Base-by-base conservation (phyloP, 345 rosid species). In the Firmiana major region DNA sequence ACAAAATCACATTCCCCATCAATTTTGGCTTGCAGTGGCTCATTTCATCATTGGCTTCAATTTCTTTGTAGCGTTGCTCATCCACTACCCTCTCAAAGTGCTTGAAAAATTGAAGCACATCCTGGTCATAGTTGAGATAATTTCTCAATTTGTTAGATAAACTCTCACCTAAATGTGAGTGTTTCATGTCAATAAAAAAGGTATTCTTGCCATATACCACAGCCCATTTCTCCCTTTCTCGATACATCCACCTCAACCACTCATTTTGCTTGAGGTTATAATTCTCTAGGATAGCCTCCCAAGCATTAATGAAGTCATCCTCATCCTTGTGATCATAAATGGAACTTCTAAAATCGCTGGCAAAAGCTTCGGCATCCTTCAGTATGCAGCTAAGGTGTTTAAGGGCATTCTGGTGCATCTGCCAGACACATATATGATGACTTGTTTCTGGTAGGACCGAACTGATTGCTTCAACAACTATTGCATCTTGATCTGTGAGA, bases 401-500 rank as follows among this genome's bases (percentile, higher is more conserved):
- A 26, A 73, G 76, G 15, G 82, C 83, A 77, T 80, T 88, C 60
- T 80, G 83, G 49, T 75, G 65, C 81, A 85, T 85, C 80, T 85
- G 89, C 84, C 83, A 82, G 9, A 73, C 45, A 51, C 75, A 74
- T 45, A 79, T 45, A 31, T 34, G 58, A 60, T 82, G 87, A 75
- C 73, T 77, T 45, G 79, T 74, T 68, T 81, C 86, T 5, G 84
- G 79, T 65, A 88, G 78, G 36, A 78, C 79, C 7, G 79, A 80
- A 49, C 71, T 74, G 8, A 88, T 57, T 15, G 88, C 83, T 67
- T 80, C 83, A 55, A 76, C 81, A 58, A 85, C 60, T 22, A 77
- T 83, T 49, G 83, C 60, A 57, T 78, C 86, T 79, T 80, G 83
- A 82, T 88, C 85, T 8, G 83, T 80, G 74, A 85, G 83, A 45